phyloP scores from a whole-genome alignment of 2,329 filamentous ascomycete genomes.

The Calonectria honghensis region DNA sequence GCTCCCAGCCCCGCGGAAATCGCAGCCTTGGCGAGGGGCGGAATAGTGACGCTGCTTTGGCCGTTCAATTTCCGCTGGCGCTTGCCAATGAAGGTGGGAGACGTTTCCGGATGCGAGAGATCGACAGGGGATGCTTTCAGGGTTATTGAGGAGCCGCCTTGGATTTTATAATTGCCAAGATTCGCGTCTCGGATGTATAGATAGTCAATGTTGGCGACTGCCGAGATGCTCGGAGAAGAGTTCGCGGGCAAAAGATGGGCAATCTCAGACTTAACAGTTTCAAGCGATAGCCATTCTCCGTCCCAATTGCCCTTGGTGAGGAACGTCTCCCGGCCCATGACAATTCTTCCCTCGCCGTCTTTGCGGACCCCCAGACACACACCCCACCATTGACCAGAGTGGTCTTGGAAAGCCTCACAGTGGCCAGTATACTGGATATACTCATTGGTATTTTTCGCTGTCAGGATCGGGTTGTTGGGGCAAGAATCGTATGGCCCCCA shows the following conservation, averaged over 20 bases:
- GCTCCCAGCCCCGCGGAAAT: background rate
- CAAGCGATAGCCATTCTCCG: conserved; percentile 24
- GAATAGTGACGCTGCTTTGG: conserved; percentile 1
- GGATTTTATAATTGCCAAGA: conserved; percentile 8
- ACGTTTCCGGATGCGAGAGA: conserved; percentile 15
- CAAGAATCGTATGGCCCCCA: conserved; percentile 23
- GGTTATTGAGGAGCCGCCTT: background rate
- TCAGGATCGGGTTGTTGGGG: conserved; percentile 22
- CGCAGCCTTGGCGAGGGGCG: background rate
- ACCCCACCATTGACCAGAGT: conserved; percentile 17
- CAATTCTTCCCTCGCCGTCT: conserved; percentile 14
- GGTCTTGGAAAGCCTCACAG: conserved; percentile 22
- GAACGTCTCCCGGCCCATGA: conserved; percentile 20
- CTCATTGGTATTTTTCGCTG: conserved; percentile 6
- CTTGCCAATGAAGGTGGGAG: conserved; percentile 17
- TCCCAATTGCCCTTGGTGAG: conserved; percentile 21
- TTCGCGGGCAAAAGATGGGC: background rate
- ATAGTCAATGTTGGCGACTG: background rate
- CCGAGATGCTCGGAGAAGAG: background rate
- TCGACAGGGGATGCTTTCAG: conserved; percentile 7
- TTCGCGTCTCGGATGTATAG: conserved; percentile 17
- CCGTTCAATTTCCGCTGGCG: conserved; percentile 17
- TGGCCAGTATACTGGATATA: conserved; percentile 26
- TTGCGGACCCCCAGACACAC: conserved; percentile 30
- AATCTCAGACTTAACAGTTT: conserved; percentile 11